A percentile compares a stretch with the other conserved stretches of the same genome.
phyloP scores from a whole-genome alignment of 2,329 filamentous ascomycete species.

The Coleophoma cylindrospora region DNA sequence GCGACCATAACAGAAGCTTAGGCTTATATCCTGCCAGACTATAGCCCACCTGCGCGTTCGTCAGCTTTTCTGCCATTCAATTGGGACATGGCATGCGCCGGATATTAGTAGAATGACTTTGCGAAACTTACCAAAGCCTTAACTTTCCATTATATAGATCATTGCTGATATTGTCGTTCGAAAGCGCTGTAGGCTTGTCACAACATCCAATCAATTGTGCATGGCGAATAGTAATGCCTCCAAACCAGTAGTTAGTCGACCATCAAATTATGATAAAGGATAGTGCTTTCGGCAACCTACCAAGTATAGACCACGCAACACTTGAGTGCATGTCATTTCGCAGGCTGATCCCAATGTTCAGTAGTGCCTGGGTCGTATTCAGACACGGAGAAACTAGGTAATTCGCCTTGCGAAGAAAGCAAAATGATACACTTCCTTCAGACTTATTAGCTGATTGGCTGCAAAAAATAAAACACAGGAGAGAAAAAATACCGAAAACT shows the following conservation, averaged over 20 bases:
- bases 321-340: slow-evolving; percentile 2
- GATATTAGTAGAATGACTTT: background rate
- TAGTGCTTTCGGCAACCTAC: background rate
- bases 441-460: background rate
- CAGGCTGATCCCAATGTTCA: background rate
- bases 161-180: background rate
- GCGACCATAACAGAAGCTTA: slow-evolving; percentile 1
- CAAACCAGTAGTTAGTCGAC: background rate
- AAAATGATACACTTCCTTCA: slow-evolving; percentile 1
- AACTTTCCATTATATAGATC: background rate
- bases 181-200: background rate
- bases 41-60: background rate
- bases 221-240: slow-evolving; percentile 1
- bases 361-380: background rate
- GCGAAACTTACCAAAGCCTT: background rate
- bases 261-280: background rate
- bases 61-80: background rate
- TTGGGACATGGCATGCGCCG: background rate
- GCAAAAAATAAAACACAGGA: background rate
- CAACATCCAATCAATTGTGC: slow-evolving; percentile 2
- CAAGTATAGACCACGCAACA: slow-evolving; percentile 1
- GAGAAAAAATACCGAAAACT: background rate
- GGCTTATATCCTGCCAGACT: slow-evolving; percentile 1
- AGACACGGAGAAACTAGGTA: background rate
- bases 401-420: background rate